A percentile compares a stretch with the other conserved stretches of the same genome.
phyloP scores from a whole-genome alignment of 768 basidiomycete genomes.

The Daedaleopsis sinensis region DNA sequence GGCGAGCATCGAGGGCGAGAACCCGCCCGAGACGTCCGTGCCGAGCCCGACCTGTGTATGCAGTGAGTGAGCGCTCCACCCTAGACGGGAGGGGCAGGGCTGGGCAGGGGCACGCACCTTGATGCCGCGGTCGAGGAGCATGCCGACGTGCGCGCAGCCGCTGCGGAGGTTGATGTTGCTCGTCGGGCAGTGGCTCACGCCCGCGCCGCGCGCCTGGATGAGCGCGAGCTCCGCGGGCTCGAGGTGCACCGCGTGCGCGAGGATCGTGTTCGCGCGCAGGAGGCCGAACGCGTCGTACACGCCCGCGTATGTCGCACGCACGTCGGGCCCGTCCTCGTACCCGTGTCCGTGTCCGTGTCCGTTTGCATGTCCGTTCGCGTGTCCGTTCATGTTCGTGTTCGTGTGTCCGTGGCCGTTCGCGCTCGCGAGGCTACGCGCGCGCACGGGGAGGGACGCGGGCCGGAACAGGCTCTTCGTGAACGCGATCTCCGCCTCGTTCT shows the following conservation, averaged over 20 bases:
- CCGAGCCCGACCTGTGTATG: slow-evolving; percentile 85
- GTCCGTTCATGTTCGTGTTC: too few relatives aligned
- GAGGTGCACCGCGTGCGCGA: slow-evolving; percentile 88
- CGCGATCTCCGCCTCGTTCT: slow-evolving; percentile 75
- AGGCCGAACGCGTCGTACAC: slow-evolving; percentile 84
- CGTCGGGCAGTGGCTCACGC: slow-evolving; percentile 91
- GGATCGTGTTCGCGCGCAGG: slow-evolving; percentile 76
- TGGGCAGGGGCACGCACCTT: slow-evolving; percentile 55
- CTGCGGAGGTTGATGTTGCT: slow-evolving; percentile 92
- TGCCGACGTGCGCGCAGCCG: slow-evolving; percentile 79
- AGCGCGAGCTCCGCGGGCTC: slow-evolving; percentile 72
- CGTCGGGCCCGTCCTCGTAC: not conserved
- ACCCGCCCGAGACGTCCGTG: slow-evolving; percentile 91
- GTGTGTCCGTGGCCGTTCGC: too few relatives aligned
- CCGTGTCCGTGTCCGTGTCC: too few relatives aligned
- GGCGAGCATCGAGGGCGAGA: slow-evolving; percentile 76
- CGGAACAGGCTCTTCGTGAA: slow-evolving; percentile 72
- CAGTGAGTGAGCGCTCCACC: not conserved
- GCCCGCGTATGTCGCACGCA: slow-evolving; percentile 60
- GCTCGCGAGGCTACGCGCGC: too few relatives aligned
- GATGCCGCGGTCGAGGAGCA: slow-evolving; percentile 80
- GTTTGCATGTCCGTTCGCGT: not conserved
- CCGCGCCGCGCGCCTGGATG: slow-evolving; percentile 64
- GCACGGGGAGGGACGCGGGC: slow-evolving; percentile 14
- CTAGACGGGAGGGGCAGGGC: too few relatives aligned